Percentiles rank a stretch among this genome's conserved stretches.
Evolutionary conservation across 1,284 basidiomycete species (phyloP).

Genomic region (Heliocybe sulcata): DNA sequence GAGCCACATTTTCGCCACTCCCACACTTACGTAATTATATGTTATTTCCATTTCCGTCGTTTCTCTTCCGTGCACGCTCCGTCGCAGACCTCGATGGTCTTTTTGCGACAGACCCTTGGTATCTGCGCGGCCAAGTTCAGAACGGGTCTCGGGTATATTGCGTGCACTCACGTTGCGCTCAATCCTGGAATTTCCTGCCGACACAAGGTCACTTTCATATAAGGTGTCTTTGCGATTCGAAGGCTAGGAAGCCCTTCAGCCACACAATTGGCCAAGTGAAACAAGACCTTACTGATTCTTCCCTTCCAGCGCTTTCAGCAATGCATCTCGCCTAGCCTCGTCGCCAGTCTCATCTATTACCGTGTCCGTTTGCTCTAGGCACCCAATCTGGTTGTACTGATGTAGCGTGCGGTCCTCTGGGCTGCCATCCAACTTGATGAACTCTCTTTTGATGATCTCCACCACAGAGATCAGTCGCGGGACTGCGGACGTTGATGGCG

Average conservation of each 20-base stretch:
- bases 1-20: slow-evolving; percentile 1
- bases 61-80: slow-evolving; percentile 36
- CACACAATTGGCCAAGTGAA: not conserved
- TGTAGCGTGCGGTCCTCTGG: slow-evolving; percentile 44
- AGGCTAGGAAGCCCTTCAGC: slow-evolving; percentile 31
- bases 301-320: slow-evolving; percentile 32
- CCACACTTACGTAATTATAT: not conserved
- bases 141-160: not conserved
- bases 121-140: slow-evolving; percentile 28
- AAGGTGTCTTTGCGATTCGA: slow-evolving; percentile 59
- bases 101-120: slow-evolving; percentile 45
- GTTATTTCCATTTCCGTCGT: slow-evolving; percentile 19
- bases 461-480: slow-evolving; percentile 70
- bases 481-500: slow-evolving; percentile 37
- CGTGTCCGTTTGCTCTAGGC: slow-evolving; percentile 35
- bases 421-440: slow-evolving; percentile 41
- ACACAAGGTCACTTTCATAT: slow-evolving; percentile 69
- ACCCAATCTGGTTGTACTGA: slow-evolving; percentile 75
- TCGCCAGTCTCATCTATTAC: slow-evolving; percentile 15
- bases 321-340: slow-evolving; percentile 26
- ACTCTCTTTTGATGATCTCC: slow-evolving; percentile 83
- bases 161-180: slow-evolving; percentile 42
- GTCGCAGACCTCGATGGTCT: slow-evolving; percentile 53
- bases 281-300: slow-evolving; percentile 50
- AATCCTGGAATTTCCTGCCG: slow-evolving; percentile 37